These are phyloP conservation scores for Spathaspora boniae DNA, from an alignment of 805 yeast species.

Conservation along the genomic window DNA sequence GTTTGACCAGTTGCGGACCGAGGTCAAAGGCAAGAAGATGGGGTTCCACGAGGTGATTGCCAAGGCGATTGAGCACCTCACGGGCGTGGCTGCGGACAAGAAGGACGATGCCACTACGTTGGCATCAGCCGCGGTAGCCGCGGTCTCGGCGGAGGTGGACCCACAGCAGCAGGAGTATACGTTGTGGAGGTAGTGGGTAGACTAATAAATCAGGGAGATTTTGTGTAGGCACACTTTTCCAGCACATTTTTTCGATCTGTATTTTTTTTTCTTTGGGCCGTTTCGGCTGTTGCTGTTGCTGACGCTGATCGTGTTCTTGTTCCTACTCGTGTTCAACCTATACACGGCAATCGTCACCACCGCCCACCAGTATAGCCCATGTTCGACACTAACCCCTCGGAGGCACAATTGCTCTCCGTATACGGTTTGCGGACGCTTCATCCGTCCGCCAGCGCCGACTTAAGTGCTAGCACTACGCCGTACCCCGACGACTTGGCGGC, in stretches of 20 bases:
- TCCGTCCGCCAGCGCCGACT: constrained; percentile 17
- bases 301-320: no score
- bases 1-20: constrained; percentile 56
- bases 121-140: constrained; percentile 39
- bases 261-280: no score
- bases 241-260: no score
- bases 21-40: constrained; percentile 40
- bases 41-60: constrained; percentile 14
- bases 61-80: constrained; percentile 12
- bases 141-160: constrained; percentile 26
- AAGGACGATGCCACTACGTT: constrained; percentile 27
- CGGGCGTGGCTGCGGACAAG: no score
- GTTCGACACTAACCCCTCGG: not conserved
- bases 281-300: no score
- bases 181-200: constrained; percentile 28
- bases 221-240: no score
- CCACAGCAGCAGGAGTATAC: constrained; percentile 34
- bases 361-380: not conserved
- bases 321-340: no score
- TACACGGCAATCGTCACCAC: not conserved
- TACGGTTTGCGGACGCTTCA: constrained; percentile 25
- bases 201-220: no score
- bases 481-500: constrained; percentile 13
- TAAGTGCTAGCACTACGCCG: constrained; percentile 11
- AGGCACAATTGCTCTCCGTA: constrained; percentile 10